Conservation (phyloP, 768 basidiomycete species). For the Porphyrellus cyaneotinctus region DNA sequence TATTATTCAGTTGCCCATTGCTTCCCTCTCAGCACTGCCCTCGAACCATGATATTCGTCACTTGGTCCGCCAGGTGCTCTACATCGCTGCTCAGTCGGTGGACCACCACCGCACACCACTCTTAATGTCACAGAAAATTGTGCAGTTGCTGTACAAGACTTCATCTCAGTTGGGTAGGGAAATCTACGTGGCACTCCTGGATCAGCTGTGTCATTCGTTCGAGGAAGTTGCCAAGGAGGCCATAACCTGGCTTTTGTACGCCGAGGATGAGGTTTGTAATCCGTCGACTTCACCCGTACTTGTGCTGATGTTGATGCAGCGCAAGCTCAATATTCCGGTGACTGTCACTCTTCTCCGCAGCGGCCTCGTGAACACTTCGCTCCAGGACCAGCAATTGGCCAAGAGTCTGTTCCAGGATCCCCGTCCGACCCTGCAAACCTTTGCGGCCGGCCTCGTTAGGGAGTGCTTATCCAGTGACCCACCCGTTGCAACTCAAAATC, state of each 20-base stretch:
- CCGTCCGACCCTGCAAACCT: constrained; percentile 72
- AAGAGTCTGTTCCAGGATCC: constrained; percentile 79
- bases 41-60: constrained; percentile 84
- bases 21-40: constrained; percentile 67
- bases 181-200: constrained; percentile 85
- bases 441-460: constrained; percentile 77
- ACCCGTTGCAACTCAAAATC: constrained; percentile 72
- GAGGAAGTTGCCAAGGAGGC: constrained; percentile 96
- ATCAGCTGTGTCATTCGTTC: constrained; percentile 83
- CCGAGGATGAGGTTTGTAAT: constrained; percentile 84
- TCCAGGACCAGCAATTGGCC: constrained; percentile 88
- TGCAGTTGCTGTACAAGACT: constrained; percentile 91
- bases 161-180: constrained; percentile 82
- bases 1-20: constrained; percentile 67
- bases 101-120: constrained; percentile 86
- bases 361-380: constrained; percentile 67
- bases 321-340: constrained; percentile 94
- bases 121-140: constrained; percentile 93
- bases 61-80: constrained; percentile 77
- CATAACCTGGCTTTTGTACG: constrained; percentile 91
- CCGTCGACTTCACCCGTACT: neutral
- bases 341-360: constrained; percentile 85
- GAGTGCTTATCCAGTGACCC: constrained; percentile 82
- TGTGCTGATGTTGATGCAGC: constrained; percentile 42
- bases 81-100: constrained; percentile 71